Base-by-base conservation (phyloP, 768 basidiomycete genomes). In the Coprinopsis strossmayeri region DNA sequence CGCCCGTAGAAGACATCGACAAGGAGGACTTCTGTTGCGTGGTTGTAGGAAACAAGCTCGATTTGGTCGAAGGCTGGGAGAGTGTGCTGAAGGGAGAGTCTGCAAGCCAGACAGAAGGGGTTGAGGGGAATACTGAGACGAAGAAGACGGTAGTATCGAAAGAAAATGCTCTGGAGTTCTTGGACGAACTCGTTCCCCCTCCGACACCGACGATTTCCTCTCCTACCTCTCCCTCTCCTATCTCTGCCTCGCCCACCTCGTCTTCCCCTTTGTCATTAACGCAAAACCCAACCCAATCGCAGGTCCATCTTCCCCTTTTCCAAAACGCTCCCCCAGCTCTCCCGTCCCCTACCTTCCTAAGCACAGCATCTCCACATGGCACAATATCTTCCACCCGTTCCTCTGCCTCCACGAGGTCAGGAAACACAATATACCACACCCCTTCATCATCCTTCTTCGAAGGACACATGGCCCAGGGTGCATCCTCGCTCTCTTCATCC, bases 1-100 rank as follows among this genome's bases (percentile, higher is more conserved):
- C 84, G 1, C 87, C 87, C 0, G 64, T 91, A 45, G 63, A 66
- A 2, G 84, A 88, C 27, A 82, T 77, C 43, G 81, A 83, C 25
- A 55, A 74, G 25, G 69, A 71, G 39, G 74, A 77, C 27, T 88
- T 79, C 56, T 91, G 87, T 55, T 81, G 80, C 48, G 79, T 85
- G 18, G 77, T 88, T 4, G 82, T 87, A 5, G 84, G 91, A 43
- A 91, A 91, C 64, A 92, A 92, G 69, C 72, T 76, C 4, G 89
- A 92, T 62, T 61, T 86, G 30, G 55, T 67, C 0, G 62, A 61
- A 10, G 38, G 59, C n/a, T n/a, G n/a, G n/a, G n/a, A n/a, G n/a
- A n/a, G n/a, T n/a, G n/a, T n/a, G n/a, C n/a, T n/a, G n/a, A n/a
- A n/a, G n/a, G n/a, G n/a, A 55, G 39, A 48, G 46, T 32, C 30